A percentile compares a stretch with the other conserved stretches of the same genome.
These are phyloP conservation scores for Suillus alpinus DNA, from an alignment of 768 basidiomycete genomes.

Conservation along the genomic window DNA sequence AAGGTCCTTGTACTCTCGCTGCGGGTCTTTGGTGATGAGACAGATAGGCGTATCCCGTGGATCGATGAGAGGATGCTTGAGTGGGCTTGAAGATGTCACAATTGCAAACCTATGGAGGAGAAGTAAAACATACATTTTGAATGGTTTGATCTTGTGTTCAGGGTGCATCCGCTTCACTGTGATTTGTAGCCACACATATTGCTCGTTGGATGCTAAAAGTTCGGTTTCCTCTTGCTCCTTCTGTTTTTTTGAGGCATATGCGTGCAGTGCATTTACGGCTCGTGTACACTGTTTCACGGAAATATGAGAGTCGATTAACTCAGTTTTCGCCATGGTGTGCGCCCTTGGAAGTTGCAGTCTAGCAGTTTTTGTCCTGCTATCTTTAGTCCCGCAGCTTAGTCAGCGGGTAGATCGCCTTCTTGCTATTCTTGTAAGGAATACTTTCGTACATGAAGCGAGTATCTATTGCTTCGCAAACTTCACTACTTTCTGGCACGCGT, in stretches of 20 bases:
- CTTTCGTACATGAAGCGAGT: not conserved
- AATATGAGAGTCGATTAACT: constrained; percentile 69
- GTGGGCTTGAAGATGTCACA: constrained; percentile 45
- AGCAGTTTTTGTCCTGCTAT: not conserved
- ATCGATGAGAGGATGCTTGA: constrained; percentile 81
- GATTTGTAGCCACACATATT: constrained; percentile 86
- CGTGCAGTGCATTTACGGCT: constrained; percentile 77
- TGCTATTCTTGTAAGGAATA: not conserved
- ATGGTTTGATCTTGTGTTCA: constrained; percentile 74
- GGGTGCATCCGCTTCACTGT: constrained; percentile 81
- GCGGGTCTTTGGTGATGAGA: constrained; percentile 93
- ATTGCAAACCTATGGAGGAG: constrained; percentile 6
- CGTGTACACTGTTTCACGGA: constrained; percentile 68
- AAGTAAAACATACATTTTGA: constrained; percentile 65
- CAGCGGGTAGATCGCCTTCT: not conserved
- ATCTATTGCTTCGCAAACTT: constrained; percentile 5
- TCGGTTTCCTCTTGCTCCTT: constrained; percentile 68
- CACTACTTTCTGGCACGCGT: constrained; percentile 18
- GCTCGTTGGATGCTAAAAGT: constrained; percentile 75
- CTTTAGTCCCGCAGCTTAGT: not conserved
- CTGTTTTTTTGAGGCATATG: constrained; percentile 64
- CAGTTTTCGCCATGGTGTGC: constrained; percentile 41
- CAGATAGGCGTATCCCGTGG: constrained; percentile 80
- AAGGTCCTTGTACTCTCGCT: constrained; percentile 94
- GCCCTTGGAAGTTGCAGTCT: not conserved